These are phyloP conservation scores for Spathaspora passalidarum DNA, from an alignment of 805 yeast genomes.

Conservation along the genomic window DNA sequence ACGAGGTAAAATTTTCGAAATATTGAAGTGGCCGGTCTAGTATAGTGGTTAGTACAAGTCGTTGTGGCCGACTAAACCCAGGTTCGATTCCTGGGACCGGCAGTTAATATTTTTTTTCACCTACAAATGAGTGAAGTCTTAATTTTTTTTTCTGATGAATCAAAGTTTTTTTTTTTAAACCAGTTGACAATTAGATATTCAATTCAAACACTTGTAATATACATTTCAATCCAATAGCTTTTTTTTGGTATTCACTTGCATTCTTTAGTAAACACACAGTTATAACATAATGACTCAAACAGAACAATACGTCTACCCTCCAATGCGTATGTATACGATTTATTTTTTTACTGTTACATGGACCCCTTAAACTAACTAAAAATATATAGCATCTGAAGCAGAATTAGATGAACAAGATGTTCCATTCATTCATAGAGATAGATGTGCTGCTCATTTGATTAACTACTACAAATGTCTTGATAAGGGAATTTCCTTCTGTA, in stretches of 20 bases:
- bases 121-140: neutral
- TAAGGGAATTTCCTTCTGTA: slow-evolving; percentile 42
- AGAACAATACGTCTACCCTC: slow-evolving; percentile 17
- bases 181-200: neutral
- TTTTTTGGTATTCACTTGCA: neutral
- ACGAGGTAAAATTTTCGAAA: neutral
- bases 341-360: neutral
- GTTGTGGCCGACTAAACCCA: slow-evolving; percentile 51
- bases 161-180: neutral
- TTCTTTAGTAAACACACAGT: neutral
- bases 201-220: neutral
- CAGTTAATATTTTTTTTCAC: slow-evolving; percentile 15
- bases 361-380: slow-evolving; percentile 5
- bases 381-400: slow-evolving; percentile 17
- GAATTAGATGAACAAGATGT: slow-evolving; percentile 41
- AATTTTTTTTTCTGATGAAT: slow-evolving; percentile 1
- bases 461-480: slow-evolving; percentile 41
- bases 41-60: slow-evolving; percentile 49
- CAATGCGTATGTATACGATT: slow-evolving; percentile 16
- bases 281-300: slow-evolving; percentile 8
- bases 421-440: slow-evolving; percentile 43
- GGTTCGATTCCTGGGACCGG: slow-evolving; percentile 53
- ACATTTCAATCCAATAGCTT: neutral
- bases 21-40: slow-evolving; percentile 37
- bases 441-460: slow-evolving; percentile 42